phyloP scores from a whole-genome alignment of 345 rosid species.

The Pistacia integerrima region DNA sequence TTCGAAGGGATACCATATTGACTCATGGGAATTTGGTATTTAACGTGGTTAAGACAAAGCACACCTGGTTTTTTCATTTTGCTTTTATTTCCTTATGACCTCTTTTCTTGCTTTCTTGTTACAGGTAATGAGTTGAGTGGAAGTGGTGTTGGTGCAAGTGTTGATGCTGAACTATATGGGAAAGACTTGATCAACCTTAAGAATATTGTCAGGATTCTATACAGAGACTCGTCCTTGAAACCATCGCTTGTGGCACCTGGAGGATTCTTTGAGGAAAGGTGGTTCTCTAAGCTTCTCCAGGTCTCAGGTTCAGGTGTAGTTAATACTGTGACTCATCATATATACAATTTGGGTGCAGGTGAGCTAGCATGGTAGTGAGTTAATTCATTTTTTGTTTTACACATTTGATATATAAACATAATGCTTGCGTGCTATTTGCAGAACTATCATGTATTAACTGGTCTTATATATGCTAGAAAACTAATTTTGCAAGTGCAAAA shows the following conservation, averaged over 20 bases:
- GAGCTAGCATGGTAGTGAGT: background rate
- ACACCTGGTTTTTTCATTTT: conserved; percentile 7
- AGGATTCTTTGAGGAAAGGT: conserved; percentile 72
- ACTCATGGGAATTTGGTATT: conserved; percentile 98
- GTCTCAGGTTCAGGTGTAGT: conserved; percentile 68
- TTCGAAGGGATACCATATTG: conserved; percentile 71
- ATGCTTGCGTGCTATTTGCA: background rate
- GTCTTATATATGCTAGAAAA: background rate
- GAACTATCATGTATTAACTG: conserved; percentile 1
- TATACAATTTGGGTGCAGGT: conserved; percentile 97
- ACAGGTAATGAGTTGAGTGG: conserved; percentile 94
- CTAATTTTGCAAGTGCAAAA: background rate
- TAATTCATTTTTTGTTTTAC: background rate
- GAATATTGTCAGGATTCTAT: conserved; percentile 54
- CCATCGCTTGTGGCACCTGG: conserved; percentile 89
- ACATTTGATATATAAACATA: background rate
- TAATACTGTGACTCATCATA: conserved; percentile 77
- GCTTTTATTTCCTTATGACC: conserved; percentile 6
- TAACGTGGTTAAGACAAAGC: conserved; percentile 8
- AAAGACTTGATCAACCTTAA: conserved; percentile 71
- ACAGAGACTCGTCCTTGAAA: conserved; percentile 50
- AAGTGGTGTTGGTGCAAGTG: conserved; percentile 78
- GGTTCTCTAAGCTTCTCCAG: conserved; percentile 79
- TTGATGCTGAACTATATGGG: conserved; percentile 72
- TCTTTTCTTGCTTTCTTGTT: conserved; percentile 17